Evolutionary conservation across 257 asterid species (phyloP), one percentile per base, ranked within the genome.

Genomic region (Pogostemon cablin): DNA sequence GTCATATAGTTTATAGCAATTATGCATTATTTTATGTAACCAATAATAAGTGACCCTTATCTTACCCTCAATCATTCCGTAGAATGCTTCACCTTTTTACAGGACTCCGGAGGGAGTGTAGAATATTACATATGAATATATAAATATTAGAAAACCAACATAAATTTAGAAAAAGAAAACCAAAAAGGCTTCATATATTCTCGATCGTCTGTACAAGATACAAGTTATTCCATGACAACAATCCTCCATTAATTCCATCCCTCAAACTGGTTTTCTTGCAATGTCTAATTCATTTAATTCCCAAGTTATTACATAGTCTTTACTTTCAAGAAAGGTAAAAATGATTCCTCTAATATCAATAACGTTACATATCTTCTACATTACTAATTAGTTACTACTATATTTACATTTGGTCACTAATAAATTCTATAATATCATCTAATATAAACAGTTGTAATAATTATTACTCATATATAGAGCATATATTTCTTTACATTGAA

Each of bases 251-350:
- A 50, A 68, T 67, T 74, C 55, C 15, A 74, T 43, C 62, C 47
- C 57, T 9, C 43, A 41, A 56, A 25, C 32, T 49, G 10, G 66
- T 40, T 71, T 71, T 62, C 78, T 75, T 79, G 75, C 58, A 65
- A 66, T 59, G 49, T 47, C 46, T 55, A 63, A 53, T 10, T 63
- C 71, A 43, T 53, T 25, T 1, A 25, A 25, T 25, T 63, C 77
- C 62, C 11, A 40, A 43, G 58, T 47, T 46, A 54, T 48, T 49
- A 48, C 65, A 40, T 10, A 4, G 12, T 11, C 32, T 56, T 67
- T 69, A 10, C 34, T 61, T 67, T 43, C 46, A 44, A 47, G 46
- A 38, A 74, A 74, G 73, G 39, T 34, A 56, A 35, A n/a, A 25
- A 9, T 12, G 42, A 67, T 42, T 68, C 65, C 46, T 59, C 40